Evolutionary conservation across 495 filamentous ascomycete species (phyloP), one percentile per base, ranked within the genome.

Genomic region (Rhypophila decipiens): DNA sequence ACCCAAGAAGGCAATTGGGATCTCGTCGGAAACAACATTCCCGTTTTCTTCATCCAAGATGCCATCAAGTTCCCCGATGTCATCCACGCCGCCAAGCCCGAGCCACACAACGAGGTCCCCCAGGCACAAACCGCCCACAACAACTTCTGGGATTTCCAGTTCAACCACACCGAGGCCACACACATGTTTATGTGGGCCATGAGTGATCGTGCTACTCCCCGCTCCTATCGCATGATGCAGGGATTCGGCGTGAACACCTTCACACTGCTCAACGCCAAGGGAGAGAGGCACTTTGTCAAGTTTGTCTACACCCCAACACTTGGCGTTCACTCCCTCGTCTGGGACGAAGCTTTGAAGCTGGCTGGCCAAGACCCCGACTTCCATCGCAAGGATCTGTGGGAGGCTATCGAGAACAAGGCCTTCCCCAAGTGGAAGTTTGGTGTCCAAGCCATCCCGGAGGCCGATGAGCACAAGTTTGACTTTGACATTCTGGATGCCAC

Each of bases 401-500:
- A 86, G 40, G 87, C 89, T n/a, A 94, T 95, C 46, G 82, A 84
- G 10, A 79, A 75, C 23, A 81, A 82, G 36, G 77, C 63, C 0
- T 94, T 74, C 59, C 88, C 83, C 5, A 86, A 83, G 52, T 95
- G 87, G 87, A 84, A 83, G 57, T 91, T 94, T 56, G 87, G 83
- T 19, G 79, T 94, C 41, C 89, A 95, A 56, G 67, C 78, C 2
- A 79, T 90, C 33, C 77, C 83, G 0, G 87, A 90, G 49, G 74
- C 73, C 12, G 72, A 84, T 34, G 73, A 85, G 58, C 69, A 93
- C 56, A 81, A 89, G 38, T 95, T 95, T 53, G 87, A 95, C 4
- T 95, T 95, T 40, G 90, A 95, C 57, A 85, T 91, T 46, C 74
- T 95, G 5, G 90, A 96, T 54, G 84, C 88, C n/a, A 95, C 90